Evolutionary conservation across 192 early-diverging fungal genomes (phyloP).

Genomic region (Diversispora eburnea): DNA sequence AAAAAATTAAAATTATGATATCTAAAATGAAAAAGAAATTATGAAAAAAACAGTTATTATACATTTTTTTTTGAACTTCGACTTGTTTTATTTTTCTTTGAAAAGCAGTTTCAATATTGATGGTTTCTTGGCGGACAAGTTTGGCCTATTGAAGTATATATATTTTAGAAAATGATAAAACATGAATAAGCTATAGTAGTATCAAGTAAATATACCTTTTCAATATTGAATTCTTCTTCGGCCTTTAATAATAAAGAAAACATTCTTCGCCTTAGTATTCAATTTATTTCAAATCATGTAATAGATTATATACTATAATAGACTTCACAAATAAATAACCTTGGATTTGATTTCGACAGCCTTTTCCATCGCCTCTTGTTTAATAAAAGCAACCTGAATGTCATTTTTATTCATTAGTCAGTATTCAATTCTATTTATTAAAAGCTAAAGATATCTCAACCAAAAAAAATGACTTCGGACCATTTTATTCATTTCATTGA

Average conservation of each 20-base stretch:
- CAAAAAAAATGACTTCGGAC: slow-evolving; percentile 39
- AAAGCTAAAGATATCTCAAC: background rate
- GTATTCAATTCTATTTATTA: background rate
- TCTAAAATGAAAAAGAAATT: background rate
- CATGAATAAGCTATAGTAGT: background rate
- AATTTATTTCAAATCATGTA: background rate
- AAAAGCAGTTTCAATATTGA: slow-evolving; percentile 94
- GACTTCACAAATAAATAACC: slow-evolving; percentile 42
- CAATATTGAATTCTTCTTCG: slow-evolving; percentile 99
- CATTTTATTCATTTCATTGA: slow-evolving; percentile 99
- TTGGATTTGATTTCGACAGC: slow-evolving; percentile 98
- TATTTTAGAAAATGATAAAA: background rate
- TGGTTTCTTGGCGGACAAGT: slow-evolving; percentile 93
- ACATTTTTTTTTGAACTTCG: slow-evolving; percentile 94
- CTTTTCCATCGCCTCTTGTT: slow-evolving; percentile 98
- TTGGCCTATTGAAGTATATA: slow-evolving; percentile 63
- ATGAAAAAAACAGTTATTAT: slow-evolving; percentile 14
- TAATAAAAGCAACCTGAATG: slow-evolving; percentile 90
- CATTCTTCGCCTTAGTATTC: background rate
- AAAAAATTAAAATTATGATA: background rate
- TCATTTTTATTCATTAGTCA: background rate
- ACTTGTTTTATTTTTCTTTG: slow-evolving; percentile 97
- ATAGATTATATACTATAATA: too few species aligned
- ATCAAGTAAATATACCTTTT: slow-evolving; percentile 60
- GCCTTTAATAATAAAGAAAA: slow-evolving; percentile 53